Conservation (phyloP, 805 yeast genomes). For the Brettanomyces bruxellensis region DNA sequence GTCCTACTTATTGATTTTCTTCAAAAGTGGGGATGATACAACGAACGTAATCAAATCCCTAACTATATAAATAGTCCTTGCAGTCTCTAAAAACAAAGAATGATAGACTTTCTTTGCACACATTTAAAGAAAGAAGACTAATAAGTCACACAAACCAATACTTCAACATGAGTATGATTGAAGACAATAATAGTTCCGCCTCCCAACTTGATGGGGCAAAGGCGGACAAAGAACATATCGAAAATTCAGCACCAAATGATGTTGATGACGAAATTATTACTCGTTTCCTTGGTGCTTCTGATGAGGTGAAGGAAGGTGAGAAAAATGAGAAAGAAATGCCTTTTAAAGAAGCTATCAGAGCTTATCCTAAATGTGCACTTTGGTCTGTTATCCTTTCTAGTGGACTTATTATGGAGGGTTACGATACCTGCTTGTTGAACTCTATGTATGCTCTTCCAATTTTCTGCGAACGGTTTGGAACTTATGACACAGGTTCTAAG, state of each 20-base stretch:
- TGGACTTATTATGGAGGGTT: conserved; percentile 1
- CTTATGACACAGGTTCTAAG: no score
- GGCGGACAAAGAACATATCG: background rate
- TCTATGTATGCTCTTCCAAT: background rate
- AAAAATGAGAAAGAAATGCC: background rate
- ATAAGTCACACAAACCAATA: no score
- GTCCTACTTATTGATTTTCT: no score
- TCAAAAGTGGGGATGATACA: no score
- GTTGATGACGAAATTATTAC: background rate
- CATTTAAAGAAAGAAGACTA: no score
- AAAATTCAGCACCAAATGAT: background rate
- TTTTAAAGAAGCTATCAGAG: background rate
- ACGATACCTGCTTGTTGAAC: background rate
- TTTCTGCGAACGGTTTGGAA: background rate
- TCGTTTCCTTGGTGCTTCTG: background rate
- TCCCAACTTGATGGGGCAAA: background rate
- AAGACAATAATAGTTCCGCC: background rate
- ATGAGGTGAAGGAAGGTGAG: background rate
- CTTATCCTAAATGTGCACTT: background rate
- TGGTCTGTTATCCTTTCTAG: background rate
- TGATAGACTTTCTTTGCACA: no score
- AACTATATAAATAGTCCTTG: no score
- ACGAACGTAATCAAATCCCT: no score
- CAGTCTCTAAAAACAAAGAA: no score
- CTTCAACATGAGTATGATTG: background rate